Base-by-base conservation (phyloP, 176 grass and related monocot species). In the Carex scoparia region DNA sequence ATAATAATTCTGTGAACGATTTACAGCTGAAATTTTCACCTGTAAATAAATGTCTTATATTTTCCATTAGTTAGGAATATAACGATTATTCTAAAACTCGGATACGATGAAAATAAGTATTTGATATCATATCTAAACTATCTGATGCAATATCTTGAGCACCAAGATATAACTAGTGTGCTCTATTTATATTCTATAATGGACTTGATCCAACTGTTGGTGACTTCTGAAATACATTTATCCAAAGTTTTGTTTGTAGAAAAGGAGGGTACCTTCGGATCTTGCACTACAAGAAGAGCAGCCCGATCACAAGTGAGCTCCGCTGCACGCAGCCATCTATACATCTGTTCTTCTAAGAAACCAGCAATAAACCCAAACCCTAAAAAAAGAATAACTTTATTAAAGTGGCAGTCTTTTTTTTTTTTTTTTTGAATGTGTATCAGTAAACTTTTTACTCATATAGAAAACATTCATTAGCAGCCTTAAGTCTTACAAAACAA, bases 261-360 rank as follows among this genome's bases (percentile, higher is more conserved):
- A 63, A 81, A 62, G 10, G 67, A 84, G 61, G 57, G 79, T 92
- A 98, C 95, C 88, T 94, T 98, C 31, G 95, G 91, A 80, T 98
- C 91, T 84, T 93, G 88, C 30, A 91, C 92, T 30, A 94, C 95
- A 57, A 98, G 92, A 86, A 98, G 95, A 89, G 93, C 95, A 54
- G 95, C 95, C 73, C 95, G 88, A 48, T 98, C 95, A 69, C 95
- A 98, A 60, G 93, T 98, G 69, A 98, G 89, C 80, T 98, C 93
- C 16, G 93, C 95, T 67, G 95, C 95, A 77, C 93, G 84, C 28
- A 98, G 91, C 95, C 95, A 98, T 14, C 92, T 90, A 85, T 91
- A 90, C 11, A 94, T 81, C 68, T 98, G 95, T 59, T 98, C 95
- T 90, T 98, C 95, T 76, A 98, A 76, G 30, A 91, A 90, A 12